These are phyloP conservation scores for Fraxinus dipetala DNA, from an alignment of 305 asterid species.

Conservation along the genomic window DNA sequence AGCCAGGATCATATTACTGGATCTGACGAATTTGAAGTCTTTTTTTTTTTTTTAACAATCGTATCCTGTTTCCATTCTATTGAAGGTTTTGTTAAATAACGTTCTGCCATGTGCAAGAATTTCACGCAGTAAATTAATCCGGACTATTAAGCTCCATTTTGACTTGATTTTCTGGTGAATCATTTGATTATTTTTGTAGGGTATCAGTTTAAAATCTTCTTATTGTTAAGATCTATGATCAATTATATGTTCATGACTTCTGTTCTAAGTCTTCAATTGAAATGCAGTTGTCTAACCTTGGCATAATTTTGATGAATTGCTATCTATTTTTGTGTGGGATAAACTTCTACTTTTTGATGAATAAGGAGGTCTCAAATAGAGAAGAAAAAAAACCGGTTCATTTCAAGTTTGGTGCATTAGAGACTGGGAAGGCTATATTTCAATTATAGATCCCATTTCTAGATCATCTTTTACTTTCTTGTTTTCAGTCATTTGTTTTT, in stretches of 20 bases:
- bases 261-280: not conserved
- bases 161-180: not conserved
- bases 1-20: constrained; percentile 19
- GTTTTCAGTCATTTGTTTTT: not conserved
- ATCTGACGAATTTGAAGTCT: constrained; percentile 29
- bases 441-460: constrained; percentile 21
- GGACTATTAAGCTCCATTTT: not conserved
- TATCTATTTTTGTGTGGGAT: constrained; percentile 4
- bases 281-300: not conserved
- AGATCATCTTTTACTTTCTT: not conserved
- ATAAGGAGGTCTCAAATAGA: not conserved
- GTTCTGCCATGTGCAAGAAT: not conserved
- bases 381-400: not conserved
- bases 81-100: constrained; percentile 8
- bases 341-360: not conserved
- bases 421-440: not conserved
- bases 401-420: not conserved
- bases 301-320: not conserved
- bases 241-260: not conserved
- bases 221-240: not conserved
- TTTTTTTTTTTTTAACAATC: not conserved
- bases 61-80: not conserved
- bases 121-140: not conserved
- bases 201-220: not conserved
- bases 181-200: constrained; percentile 7